A percentile compares a stretch with the other conserved stretches of the same genome.
Evolutionary conservation across 371 early-diverging fungal species (phyloP).

Genomic region (Mortierella polycephala): DNA sequence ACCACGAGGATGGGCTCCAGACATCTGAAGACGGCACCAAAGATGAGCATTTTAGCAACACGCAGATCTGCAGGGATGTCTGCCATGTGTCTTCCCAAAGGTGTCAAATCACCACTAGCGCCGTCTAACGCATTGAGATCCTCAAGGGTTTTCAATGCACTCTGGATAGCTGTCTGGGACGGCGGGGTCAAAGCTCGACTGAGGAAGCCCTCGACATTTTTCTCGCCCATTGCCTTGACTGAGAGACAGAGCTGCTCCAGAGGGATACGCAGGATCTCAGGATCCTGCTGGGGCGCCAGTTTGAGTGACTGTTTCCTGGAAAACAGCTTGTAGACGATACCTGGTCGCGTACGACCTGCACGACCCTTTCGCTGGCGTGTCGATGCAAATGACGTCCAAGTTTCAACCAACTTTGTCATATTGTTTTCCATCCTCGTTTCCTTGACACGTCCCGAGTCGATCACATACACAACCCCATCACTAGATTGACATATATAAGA

Average conservation of each 20-base stretch:
- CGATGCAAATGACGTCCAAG: constrained; percentile 79
- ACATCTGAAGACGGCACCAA: constrained; percentile 83
- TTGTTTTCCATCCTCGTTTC: constrained; percentile 70
- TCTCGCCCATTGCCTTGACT: constrained; percentile 79
- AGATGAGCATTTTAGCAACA: constrained; percentile 89
- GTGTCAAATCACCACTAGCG: constrained; percentile 74
- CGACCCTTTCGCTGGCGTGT: constrained; percentile 92
- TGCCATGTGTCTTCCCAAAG: constrained; percentile 90
- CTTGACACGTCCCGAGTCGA: constrained; percentile 92
- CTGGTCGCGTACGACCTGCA: constrained; percentile 90
- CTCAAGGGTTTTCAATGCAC: constrained; percentile 67
- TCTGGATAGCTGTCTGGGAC: constrained; percentile 66
- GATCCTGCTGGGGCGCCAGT: constrained; percentile 74
- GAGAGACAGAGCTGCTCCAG: constrained; percentile 84
- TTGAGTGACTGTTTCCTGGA: constrained; percentile 60
- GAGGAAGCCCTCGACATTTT: constrained; percentile 69
- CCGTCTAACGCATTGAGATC: constrained; percentile 70
- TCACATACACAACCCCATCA: constrained; percentile 92
- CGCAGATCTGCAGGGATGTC: constrained; percentile 90
- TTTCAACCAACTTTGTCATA: constrained; percentile 75
- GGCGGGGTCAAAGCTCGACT: constrained; percentile 82
- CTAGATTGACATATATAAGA: constrained; percentile 57
- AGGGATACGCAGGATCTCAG: constrained; percentile 85
- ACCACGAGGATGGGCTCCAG: constrained; percentile 85
- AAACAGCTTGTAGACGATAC: constrained; percentile 82